Evolutionary conservation across 768 basidiomycete species (phyloP), one percentile per base, ranked within the genome.

Genomic region (Mycena filopes): DNA sequence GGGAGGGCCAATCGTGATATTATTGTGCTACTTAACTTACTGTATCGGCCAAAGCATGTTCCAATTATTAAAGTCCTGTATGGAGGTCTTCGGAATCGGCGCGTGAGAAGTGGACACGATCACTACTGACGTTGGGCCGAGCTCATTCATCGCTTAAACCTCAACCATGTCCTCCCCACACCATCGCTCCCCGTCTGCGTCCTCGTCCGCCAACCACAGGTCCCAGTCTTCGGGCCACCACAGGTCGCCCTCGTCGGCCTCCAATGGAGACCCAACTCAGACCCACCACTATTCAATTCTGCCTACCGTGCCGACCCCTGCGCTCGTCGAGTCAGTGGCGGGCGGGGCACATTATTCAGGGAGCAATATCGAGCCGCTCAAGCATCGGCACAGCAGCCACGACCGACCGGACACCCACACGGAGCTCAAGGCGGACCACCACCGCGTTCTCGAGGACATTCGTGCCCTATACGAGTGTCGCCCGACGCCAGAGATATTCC

Each of bases 271-370:
- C 8, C 84, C 87, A 1, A 74, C 83, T 9, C 73, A 79, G 41
- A 86, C 78, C 11, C 83, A 82, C 72, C 86, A 88, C 66, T 76
- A 80, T 3, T 77, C 77, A 25, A 72, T 81, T 23, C 57, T 87
- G 8, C 80, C 81, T 15, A 72, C 73, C 57, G 68, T 88, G 1
- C 87, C 85, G 1, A 84, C 85, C 0, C 78, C 85, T 21, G 80
- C 83, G 3, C 75, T 89, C 11, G 78, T 88, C 38, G 82, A 85
- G 67, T 87, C 87, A 0, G 85, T 87, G 4, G 86, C 86, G 1
- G 83, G 87, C 43, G 89, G 82, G 18, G 87, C 89, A 0, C 89
- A 90, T 68, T 91, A 89, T 69, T 84, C 86, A 6, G 88, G 88
- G 7, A 79, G 77, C 23, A 78, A 76, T 55, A 75, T 85, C 8